A percentile compares a stretch with the other conserved stretches of the same genome.
phyloP scores from a whole-genome alignment of 257 asterid species.

The Oldenlandia corymbosa region DNA sequence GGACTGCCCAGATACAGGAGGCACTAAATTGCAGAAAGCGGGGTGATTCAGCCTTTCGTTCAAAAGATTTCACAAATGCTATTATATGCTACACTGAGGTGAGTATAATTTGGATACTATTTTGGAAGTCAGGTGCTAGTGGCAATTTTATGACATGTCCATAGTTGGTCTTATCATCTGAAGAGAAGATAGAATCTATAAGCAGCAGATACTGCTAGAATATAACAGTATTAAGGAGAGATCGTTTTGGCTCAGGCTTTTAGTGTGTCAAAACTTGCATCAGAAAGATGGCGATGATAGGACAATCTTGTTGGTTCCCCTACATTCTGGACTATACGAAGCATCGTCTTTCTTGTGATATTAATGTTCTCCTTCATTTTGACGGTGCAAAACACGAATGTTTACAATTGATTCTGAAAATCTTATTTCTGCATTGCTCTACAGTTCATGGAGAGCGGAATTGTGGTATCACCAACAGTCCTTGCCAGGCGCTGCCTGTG shows the following conservation, averaged over 20 bases:
- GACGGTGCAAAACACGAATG: not conserved
- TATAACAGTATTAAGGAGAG: not conserved
- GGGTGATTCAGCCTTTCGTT: constrained; percentile 41
- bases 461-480: constrained; percentile 39
- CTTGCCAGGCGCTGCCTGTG: constrained; percentile 41
- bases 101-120: not conserved
- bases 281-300: too few relatives aligned
- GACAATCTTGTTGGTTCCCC: too few relatives aligned
- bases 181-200: not conserved
- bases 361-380: not conserved
- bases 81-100: constrained; percentile 35
- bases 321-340: too few relatives aligned
- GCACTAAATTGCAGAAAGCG: constrained; percentile 36
- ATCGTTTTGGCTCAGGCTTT: not conserved
- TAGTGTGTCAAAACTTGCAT: too few relatives aligned
- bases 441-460: constrained; percentile 41
- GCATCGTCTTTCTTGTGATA: not conserved
- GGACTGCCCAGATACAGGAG: constrained; percentile 43
- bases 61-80: constrained; percentile 38
- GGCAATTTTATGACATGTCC: not conserved
- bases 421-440: not conserved
- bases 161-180: not conserved
- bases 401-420: not conserved
- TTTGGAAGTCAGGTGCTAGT: not conserved
- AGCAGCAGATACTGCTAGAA: not conserved